A percentile compares a stretch with the other conserved stretches of the same genome.
These are phyloP conservation scores for Rhizopus microsporus DNA, from an alignment of 371 early-diverging fungal genomes.

Conservation along the genomic window DNA sequence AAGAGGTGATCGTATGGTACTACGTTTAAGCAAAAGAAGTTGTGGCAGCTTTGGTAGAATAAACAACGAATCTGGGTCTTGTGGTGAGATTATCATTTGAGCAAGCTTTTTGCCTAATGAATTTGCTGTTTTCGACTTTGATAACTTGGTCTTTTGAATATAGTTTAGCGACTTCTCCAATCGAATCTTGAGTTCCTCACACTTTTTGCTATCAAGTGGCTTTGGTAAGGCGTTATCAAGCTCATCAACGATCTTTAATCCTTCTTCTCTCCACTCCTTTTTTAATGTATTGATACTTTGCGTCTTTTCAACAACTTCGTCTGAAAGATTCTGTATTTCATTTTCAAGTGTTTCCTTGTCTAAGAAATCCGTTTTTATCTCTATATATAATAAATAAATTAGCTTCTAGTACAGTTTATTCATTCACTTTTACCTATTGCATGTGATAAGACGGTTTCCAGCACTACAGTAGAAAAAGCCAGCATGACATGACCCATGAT, in stretches of 20 bases:
- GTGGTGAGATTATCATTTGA: not conserved
- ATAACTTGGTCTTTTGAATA: not conserved
- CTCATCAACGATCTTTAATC: not conserved
- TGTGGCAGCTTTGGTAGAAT: not conserved
- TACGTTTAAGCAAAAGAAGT: too few species aligned
- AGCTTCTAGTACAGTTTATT: not conserved
- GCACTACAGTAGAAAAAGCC: conserved; percentile 27
- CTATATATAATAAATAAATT: not conserved
- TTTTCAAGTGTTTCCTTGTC: not conserved
- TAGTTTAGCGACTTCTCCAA: not conserved
- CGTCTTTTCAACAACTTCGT: not conserved
- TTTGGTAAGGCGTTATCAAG: not conserved
- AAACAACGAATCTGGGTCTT: not conserved
- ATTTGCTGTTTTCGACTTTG: not conserved
- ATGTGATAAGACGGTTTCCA: conserved; percentile 15
- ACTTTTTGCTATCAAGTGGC: not conserved
- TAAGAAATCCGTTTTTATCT: not conserved
- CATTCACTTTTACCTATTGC: not conserved
- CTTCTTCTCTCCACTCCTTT: not conserved
- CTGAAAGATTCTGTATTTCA: not conserved
- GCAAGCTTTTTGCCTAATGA: not conserved
- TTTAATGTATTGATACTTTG: not conserved
- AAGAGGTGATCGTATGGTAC: too few species aligned
- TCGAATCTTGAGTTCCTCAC: not conserved
- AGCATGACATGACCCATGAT: conserved; percentile 33